A percentile compares a stretch with the other conserved stretches of the same genome.
phyloP scores from a whole-genome alignment of 257 asterid genomes.

The Handroanthus guayacan region DNA sequence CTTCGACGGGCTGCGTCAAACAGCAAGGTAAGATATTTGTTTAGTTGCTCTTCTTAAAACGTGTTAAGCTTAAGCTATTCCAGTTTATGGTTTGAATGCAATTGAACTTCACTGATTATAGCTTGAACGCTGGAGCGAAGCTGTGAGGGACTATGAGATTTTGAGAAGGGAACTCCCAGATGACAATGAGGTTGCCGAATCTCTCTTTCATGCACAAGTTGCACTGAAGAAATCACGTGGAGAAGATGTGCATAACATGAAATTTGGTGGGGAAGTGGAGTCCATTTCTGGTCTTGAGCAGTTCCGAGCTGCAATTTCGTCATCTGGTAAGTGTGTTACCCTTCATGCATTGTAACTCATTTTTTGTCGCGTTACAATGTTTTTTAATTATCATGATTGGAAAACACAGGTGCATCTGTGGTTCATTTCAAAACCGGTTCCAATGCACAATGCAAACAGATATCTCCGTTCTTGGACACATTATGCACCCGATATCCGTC shows the following conservation, averaged over 20 bases:
- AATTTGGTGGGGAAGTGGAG: constrained; percentile 87
- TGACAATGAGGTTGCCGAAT: constrained; percentile 76
- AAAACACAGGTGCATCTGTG: constrained; percentile 70
- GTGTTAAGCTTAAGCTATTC: not conserved
- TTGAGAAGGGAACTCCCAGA: constrained; percentile 71
- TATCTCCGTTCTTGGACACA: constrained; percentile 67
- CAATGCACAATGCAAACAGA: constrained; percentile 61
- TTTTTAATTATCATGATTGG: constrained; percentile 23
- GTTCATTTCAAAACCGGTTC: constrained; percentile 67
- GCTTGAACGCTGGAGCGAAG: constrained; percentile 93
- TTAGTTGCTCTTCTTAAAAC: not conserved
- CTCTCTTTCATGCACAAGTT: constrained; percentile 71
- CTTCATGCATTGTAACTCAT: not conserved
- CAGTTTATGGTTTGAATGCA: not conserved
- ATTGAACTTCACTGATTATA: constrained; percentile 35
- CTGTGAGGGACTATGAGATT: constrained; percentile 85
- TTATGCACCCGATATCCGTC: constrained; percentile 75
- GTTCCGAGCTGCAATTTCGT: constrained; percentile 77
- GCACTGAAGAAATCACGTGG: constrained; percentile 76
- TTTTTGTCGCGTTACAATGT: not conserved
- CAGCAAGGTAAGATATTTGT: constrained; percentile 58
- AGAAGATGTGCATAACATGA: constrained; percentile 75
- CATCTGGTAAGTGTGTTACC: constrained; percentile 58
- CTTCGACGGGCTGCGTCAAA: constrained; percentile 86
- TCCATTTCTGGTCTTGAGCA: constrained; percentile 67